Evolutionary conservation across 352 stramenopile species (phyloP).

Genomic region (Pythium vanterpoolii): DNA sequence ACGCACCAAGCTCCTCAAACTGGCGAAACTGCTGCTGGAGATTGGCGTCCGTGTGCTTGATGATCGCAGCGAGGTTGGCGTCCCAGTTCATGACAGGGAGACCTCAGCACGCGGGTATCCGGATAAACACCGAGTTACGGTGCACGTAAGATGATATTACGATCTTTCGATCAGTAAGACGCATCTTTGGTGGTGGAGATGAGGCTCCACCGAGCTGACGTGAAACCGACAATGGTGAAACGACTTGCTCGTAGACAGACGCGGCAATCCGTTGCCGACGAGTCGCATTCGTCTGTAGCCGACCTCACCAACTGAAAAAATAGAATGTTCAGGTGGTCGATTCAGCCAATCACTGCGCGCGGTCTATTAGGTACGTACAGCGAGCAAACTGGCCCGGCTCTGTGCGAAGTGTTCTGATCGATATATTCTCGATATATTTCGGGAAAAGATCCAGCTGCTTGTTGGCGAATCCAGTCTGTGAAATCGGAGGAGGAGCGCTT

Average conservation of each 20-base stretch:
- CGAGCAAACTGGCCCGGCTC: background rate
- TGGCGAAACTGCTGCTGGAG: slow-evolving; percentile 74
- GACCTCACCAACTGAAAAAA: slow-evolving; percentile 15
- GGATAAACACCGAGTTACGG: background rate
- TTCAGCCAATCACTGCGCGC: slow-evolving; percentile 11
- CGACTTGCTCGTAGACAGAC: background rate
- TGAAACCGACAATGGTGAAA: background rate
- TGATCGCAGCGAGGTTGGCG: slow-evolving; percentile 70
- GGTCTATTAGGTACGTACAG: slow-evolving; percentile 5
- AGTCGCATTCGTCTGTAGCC: too few relatives aligned
- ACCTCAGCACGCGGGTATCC: background rate
- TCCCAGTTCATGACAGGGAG: slow-evolving; percentile 54
- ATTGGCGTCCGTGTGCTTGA: slow-evolving; percentile 79
- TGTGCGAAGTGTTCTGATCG: slow-evolving; percentile 4
- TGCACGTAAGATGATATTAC: background rate
- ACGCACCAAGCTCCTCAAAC: slow-evolving; percentile 35
- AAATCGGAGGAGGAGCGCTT: slow-evolving; percentile 13
- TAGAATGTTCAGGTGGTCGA: slow-evolving; percentile 7
- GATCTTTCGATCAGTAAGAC: too few relatives aligned
- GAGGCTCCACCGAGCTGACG: background rate
- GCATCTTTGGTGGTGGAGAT: background rate
- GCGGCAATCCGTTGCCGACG: background rate
- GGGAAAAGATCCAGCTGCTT: slow-evolving; percentile 14
- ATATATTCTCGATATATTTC: slow-evolving; percentile 25
- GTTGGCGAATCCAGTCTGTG: slow-evolving; percentile 12